Evolutionary conservation across 139 green algal species (phyloP).

Genomic region (Chlorella ohadii): DNA sequence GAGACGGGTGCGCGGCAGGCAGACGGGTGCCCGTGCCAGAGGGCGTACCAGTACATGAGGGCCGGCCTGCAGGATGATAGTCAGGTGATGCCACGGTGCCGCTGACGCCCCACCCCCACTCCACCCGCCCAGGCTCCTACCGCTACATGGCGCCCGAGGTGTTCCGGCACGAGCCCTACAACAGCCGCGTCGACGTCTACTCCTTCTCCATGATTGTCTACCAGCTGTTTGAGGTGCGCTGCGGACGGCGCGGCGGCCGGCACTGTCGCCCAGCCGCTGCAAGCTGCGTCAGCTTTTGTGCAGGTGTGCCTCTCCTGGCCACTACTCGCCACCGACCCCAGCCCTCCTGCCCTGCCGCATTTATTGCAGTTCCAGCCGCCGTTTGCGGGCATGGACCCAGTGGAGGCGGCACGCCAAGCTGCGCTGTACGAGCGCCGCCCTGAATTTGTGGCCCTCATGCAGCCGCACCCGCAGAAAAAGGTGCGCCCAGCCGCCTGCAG

Average conservation of each 20-base stretch:
- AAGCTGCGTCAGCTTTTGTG: no score
- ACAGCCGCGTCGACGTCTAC: slow-evolving; percentile 73
- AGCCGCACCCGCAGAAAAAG: slow-evolving; percentile 26
- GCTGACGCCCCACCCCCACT: no score
- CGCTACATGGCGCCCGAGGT: slow-evolving; percentile 75
- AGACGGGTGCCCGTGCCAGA: no score
- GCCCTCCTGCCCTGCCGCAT: neutral
- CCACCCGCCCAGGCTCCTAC: slow-evolving; percentile 47
- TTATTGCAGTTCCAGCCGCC: slow-evolving; percentile 44
- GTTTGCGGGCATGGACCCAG: slow-evolving; percentile 61
- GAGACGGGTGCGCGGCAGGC: slow-evolving; percentile 69
- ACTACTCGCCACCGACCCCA: no score
- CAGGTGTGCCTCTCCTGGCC: no score
- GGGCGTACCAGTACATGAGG: no score
- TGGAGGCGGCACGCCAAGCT: slow-evolving; percentile 60
- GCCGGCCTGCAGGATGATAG: no score
- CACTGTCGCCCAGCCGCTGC: no score
- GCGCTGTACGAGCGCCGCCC: slow-evolving; percentile 59
- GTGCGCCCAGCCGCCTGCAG: neutral
- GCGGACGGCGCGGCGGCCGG: no score
- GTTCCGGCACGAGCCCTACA: slow-evolving; percentile 78
- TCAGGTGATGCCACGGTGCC: no score
- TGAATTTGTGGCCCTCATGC: slow-evolving; percentile 45
- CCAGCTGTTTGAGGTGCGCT: slow-evolving; percentile 60
- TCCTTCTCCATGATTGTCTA: slow-evolving; percentile 70